Evolutionary conservation across 352 stramenopile species (phyloP).

Genomic region (Globisporangium viniferum): DNA sequence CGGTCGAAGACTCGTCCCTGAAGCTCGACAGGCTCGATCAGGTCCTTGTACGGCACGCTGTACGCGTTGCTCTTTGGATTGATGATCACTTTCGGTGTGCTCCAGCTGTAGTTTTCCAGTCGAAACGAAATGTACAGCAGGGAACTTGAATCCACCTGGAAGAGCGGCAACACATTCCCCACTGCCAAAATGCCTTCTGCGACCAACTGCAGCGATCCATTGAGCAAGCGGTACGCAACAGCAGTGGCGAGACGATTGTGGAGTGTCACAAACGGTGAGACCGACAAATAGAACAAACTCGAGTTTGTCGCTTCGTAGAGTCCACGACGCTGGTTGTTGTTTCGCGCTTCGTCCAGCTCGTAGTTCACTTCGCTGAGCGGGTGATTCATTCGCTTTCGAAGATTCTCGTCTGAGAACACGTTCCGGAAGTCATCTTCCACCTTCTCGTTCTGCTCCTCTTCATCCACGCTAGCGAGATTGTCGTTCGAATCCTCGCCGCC

Average conservation of each 20-base stretch:
- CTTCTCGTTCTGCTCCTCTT: constrained; percentile 58
- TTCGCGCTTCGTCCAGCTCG: constrained; percentile 76
- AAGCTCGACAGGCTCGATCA: constrained; percentile 64
- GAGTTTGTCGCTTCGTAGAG: constrained; percentile 85
- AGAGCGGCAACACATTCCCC: constrained; percentile 77
- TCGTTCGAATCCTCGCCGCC: constrained; percentile 16
- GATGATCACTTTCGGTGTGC: constrained; percentile 69
- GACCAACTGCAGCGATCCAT: constrained; percentile 78
- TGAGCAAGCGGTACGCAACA: constrained; percentile 82
- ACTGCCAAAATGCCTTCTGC: constrained; percentile 84
- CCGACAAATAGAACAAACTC: constrained; percentile 79
- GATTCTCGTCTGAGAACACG: constrained; percentile 53
- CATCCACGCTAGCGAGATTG: constrained; percentile 33
- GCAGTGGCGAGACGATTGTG: constrained; percentile 82
- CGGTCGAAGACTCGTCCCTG: constrained; percentile 67
- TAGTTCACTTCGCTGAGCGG: constrained; percentile 71
- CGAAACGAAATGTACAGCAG: constrained; percentile 81
- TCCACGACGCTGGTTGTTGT: constrained; percentile 67
- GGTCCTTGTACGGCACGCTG: constrained; percentile 77
- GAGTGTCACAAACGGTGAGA: constrained; percentile 79
- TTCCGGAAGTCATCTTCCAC: constrained; percentile 81
- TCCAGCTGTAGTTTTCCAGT: constrained; percentile 89
- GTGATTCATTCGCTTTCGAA: constrained; percentile 50
- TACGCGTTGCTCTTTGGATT: constrained; percentile 70
- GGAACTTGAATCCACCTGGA: constrained; percentile 69